These are phyloP conservation scores for Capsicum chinense DNA, from an alignment of 257 asterid genomes.

Conservation along the genomic window DNA sequence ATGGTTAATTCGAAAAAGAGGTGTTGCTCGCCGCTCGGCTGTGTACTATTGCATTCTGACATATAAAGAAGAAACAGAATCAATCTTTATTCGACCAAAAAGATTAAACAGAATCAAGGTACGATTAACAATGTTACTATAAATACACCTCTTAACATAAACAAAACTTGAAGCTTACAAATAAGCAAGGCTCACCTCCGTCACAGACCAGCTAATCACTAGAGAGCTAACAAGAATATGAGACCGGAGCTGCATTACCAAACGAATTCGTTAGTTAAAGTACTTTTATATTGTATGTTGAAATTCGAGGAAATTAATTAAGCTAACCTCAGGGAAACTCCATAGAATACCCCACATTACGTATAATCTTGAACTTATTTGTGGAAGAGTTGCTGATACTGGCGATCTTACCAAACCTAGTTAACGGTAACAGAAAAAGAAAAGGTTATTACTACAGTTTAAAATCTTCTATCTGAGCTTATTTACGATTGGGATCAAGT, in stretches of 20 bases:
- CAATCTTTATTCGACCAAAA: neutral
- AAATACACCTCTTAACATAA: neutral
- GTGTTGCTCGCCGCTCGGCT: neutral
- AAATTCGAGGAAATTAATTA: slow-evolving; percentile 14
- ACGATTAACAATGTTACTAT: neutral
- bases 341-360: slow-evolving; percentile 86
- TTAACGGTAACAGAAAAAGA: neutral
- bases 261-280: neutral
- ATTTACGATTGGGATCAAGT: neutral
- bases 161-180: neutral
- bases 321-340: slow-evolving; percentile 79
- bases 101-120: neutral
- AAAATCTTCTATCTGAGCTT: neutral
- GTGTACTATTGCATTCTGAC: neutral
- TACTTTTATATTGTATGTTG: neutral
- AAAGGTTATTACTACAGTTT: neutral
- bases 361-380: slow-evolving; percentile 79
- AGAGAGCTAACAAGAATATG: slow-evolving; percentile 68
- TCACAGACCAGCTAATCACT: slow-evolving; percentile 83
- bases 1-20: neutral
- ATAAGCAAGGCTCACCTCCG: slow-evolving; percentile 56
- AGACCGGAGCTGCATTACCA: slow-evolving; percentile 49
- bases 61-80: neutral
- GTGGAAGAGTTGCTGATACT: slow-evolving; percentile 84
- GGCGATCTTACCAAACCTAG: slow-evolving; percentile 91